phyloP scores from a whole-genome alignment of 1,284 basidiomycete genomes.

The Puccinia brachypodii region DNA sequence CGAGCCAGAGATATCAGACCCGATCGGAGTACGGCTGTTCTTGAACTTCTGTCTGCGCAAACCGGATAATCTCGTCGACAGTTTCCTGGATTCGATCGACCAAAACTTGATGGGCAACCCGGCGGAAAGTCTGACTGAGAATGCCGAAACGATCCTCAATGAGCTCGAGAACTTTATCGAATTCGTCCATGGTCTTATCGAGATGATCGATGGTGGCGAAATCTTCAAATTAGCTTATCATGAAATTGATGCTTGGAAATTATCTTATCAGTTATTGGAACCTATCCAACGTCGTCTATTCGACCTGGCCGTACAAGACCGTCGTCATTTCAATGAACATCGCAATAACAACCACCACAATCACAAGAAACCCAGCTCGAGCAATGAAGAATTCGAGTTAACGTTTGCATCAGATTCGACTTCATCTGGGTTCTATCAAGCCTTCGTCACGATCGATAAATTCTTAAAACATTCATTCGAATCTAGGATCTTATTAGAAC shows the following conservation, averaged over 20 bases:
- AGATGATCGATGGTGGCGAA: slow-evolving; percentile 35
- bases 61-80: slow-evolving; percentile 33
- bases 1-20: slow-evolving; percentile 31
- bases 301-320: slow-evolving; percentile 30
- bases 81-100: slow-evolving; percentile 26
- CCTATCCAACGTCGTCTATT: slow-evolving; percentile 27
- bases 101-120: slow-evolving; percentile 8
- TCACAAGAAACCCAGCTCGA: neutral
- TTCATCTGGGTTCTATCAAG: slow-evolving; percentile 32
- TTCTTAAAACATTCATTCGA: slow-evolving; percentile 39
- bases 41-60: slow-evolving; percentile 40
- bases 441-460: slow-evolving; percentile 36
- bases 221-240: slow-evolving; percentile 35
- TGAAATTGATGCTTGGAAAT: slow-evolving; percentile 40
- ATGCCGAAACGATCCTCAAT: slow-evolving; percentile 22
- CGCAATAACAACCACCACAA: neutral
- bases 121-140: slow-evolving; percentile 4
- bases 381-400: slow-evolving; percentile 3
- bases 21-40: slow-evolving; percentile 27
- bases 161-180: slow-evolving; percentile 37
- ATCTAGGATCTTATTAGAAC: slow-evolving; percentile 37
- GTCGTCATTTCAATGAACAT: neutral
- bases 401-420: slow-evolving; percentile 25
- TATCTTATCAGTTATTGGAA: slow-evolving; percentile 20
- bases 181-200: slow-evolving; percentile 28